Percentiles rank a stretch among this genome's conserved stretches.
These are phyloP conservation scores for Lycium ferocissimum DNA, from an alignment of 257 asterid genomes.

Conservation along the genomic window DNA sequence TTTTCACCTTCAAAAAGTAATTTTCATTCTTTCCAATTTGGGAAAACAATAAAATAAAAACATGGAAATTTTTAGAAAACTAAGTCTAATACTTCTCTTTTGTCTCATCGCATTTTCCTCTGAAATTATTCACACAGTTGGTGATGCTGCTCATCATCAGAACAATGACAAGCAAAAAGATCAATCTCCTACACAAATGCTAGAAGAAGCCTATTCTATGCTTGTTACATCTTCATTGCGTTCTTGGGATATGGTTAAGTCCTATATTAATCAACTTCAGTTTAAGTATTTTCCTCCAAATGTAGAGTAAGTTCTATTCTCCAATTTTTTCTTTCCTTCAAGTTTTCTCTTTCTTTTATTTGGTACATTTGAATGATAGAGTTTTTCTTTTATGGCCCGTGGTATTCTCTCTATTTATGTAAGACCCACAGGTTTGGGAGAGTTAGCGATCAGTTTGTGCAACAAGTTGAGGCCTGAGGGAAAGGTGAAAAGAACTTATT, in stretches of 20 bases:
- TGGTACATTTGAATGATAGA: background rate
- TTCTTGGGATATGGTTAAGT: slow-evolving; percentile 34
- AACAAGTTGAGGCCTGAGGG: background rate
- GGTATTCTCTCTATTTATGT: background rate
- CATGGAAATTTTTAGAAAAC: slow-evolving; percentile 7
- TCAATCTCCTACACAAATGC: slow-evolving; percentile 17
- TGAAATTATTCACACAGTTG: background rate
- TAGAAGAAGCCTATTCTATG: slow-evolving; percentile 29
- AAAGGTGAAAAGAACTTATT: background rate
- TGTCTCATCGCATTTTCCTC: slow-evolving; percentile 19
- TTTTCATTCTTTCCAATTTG: background rate
- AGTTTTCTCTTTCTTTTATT: background rate
- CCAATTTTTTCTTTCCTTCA: background rate
- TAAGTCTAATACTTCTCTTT: background rate
- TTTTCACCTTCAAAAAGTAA: background rate
- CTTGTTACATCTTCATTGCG: slow-evolving; percentile 22
- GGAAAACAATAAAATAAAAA: background rate
- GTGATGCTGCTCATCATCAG: background rate
- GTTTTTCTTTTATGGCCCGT: background rate
- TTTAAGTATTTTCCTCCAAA: slow-evolving; percentile 35
- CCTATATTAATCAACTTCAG: slow-evolving; percentile 31
- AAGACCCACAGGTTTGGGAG: background rate
- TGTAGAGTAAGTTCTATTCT: slow-evolving; percentile 38
- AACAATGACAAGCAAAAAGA: background rate
- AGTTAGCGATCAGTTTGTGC: background rate